Conservation (phyloP, 495 filamentous ascomycete species). For the Aspergillus leporis region DNA sequence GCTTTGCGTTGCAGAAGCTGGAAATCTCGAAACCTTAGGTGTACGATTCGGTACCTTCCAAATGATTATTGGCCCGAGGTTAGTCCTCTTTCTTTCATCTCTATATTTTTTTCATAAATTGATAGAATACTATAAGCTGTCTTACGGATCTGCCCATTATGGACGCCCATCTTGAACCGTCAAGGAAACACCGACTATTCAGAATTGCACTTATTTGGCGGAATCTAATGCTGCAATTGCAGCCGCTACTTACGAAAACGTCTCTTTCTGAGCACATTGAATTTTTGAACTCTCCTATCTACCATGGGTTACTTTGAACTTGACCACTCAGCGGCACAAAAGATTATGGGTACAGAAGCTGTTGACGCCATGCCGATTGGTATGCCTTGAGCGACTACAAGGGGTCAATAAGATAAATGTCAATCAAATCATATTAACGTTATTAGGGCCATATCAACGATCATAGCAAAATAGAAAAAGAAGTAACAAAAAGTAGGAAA, state of each 20-base stretch:
- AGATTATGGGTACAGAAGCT: too few relatives aligned
- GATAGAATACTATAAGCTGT: constrained; percentile 17
- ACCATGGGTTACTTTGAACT: too few relatives aligned
- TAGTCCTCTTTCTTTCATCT: constrained; percentile 8
- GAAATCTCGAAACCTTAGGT: constrained; percentile 23
- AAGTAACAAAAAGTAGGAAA: too few relatives aligned
- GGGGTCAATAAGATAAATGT: too few relatives aligned
- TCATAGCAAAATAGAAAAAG: too few relatives aligned
- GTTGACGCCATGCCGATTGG: too few relatives aligned
- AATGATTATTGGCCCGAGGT: constrained; percentile 29
- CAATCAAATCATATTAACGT: too few relatives aligned
- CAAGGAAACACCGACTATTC: constrained; percentile 33
- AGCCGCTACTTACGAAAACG: background rate
- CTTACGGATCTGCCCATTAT: constrained; percentile 34
- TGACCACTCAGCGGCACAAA: too few relatives aligned
- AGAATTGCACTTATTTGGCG: constrained; percentile 56
- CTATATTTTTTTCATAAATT: background rate
- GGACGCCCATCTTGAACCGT: constrained; percentile 27
- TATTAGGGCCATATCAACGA: too few relatives aligned
- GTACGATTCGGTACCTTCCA: constrained; percentile 34
- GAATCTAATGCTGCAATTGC: background rate
- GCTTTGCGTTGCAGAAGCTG: constrained; percentile 34
- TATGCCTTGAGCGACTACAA: too few relatives aligned
- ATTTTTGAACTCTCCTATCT: too few relatives aligned
- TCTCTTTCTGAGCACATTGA: too few relatives aligned